Base-by-base conservation (phyloP, 495 filamentous ascomycete genomes). In the Hyaloscypha variabilis region DNA sequence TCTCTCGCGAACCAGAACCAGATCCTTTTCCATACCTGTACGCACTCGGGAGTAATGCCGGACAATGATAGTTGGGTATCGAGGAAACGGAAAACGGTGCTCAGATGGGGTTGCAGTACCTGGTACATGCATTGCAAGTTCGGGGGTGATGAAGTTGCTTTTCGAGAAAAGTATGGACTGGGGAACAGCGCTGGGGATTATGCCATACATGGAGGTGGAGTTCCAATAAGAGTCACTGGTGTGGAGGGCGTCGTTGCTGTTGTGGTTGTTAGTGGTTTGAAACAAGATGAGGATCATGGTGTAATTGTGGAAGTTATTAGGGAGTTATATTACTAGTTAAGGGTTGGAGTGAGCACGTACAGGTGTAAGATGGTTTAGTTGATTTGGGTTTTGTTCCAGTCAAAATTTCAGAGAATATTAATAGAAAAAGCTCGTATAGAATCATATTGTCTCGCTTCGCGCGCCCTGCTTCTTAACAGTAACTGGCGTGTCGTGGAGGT, bases 261-360 rank as follows among this genome's bases (percentile, higher is more conserved):
- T 3, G 83, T 92, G 51, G 87, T 92, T 23, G 89, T 93, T 13
- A 89, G 86, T 74, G 91, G 90, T 58, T 76, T 93, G 76, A 87
- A 85, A 78, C 89, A 91, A 76, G 83, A 91, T 73, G 84, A 92
- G 75, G 90, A 93, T 76, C 91, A 94, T 79, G 83, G 83, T 46
- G 85, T 92, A 52, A 84, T 92, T 65, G 83, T 90, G 2, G 85
- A 91, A 74, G 84, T 84, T 8, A 76, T 93, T 49, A 75, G 77
- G 68, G 82, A 85, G 60, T 80, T 67, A 49, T 64, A 77, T 54
- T 79, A 58, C 21, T 64, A 6, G 6, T 1, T 3, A 54, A n/a
- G 21, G n/a, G 17, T 3, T 8, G 21, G 26, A 51, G 8, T 19
- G 23, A 14, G 49, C n/a, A n/a, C 17, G 23, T 5, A 51, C 23